phyloP scores from a whole-genome alignment of 768 basidiomycete species.

The Dioszegia hungarica region DNA sequence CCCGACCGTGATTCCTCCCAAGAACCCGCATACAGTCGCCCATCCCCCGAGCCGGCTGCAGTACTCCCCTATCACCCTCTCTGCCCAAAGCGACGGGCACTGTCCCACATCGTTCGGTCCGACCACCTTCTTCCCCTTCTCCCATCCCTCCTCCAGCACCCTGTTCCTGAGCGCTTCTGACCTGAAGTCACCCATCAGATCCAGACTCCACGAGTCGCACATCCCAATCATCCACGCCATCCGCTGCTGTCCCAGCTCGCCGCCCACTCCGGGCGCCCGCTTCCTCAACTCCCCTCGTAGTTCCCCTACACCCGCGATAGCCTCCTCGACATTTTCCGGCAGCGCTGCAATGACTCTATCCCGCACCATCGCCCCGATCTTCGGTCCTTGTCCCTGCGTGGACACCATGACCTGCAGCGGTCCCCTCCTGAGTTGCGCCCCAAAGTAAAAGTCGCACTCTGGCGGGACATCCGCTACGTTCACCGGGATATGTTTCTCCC shows the following conservation, averaged over 20 bases:
- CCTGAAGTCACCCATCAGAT: constrained; percentile 63
- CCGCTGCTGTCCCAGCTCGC: constrained; percentile 65
- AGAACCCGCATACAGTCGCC: background rate
- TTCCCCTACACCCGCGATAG: constrained; percentile 72
- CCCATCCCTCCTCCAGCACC: constrained; percentile 83
- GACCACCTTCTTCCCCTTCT: constrained; percentile 53
- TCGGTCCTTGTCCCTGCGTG: constrained; percentile 87
- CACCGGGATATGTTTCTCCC: constrained; percentile 69
- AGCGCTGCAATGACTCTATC: constrained; percentile 64
- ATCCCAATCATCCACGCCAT: constrained; percentile 81
- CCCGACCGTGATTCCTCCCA: constrained; percentile 3
- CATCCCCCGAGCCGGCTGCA: background rate
- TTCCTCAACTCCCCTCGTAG: constrained; percentile 68
- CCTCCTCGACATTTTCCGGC: constrained; percentile 66
- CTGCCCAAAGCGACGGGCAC: background rate
- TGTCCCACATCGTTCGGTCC: constrained; percentile 32
- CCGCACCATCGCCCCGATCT: constrained; percentile 78
- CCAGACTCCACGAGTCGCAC: constrained; percentile 80
- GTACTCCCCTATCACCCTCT: background rate
- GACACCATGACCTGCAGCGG: constrained; percentile 94
- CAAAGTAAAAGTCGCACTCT: constrained; percentile 97
- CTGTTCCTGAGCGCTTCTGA: constrained; percentile 62
- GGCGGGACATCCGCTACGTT: constrained; percentile 96
- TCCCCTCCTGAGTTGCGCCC: constrained; percentile 82
- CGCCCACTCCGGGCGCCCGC: constrained; percentile 80